Evolutionary conservation across 768 basidiomycete genomes (phyloP), one percentile per base, ranked within the genome.

Genomic region (Rubroboletus pulcherrimus): DNA sequence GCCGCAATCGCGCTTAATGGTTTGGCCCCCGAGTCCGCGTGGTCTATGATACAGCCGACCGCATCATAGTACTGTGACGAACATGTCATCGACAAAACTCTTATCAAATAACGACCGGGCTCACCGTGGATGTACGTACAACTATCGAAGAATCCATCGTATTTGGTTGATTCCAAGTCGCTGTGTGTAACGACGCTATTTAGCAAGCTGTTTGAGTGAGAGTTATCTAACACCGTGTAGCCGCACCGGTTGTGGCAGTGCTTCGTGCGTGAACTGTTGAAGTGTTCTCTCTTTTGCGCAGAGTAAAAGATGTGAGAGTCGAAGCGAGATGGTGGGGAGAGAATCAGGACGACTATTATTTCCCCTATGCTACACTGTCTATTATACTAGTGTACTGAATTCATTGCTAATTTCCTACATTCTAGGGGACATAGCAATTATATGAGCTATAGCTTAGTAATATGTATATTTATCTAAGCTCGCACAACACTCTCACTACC

Each of bases 1-100:
- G 44, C 19, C 19, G 49, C 40, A 7, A 59, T 31, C 15, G 50
- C 58, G 21, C 58, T 59, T 12, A 15, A 33, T 30, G 21, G 34
- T 26, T 17, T 46, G 6, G 42, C 10, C 4, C 21, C 29, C 38
- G 15, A 30, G 17, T 44, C 43, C 17, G 26, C 2, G 17, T 6
- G 17, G 43, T 44, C 8, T 5, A 44, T n/a, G 15, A 41, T 41
- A 21, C 21, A 14, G 15, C 42, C 15, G 9, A 29, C 26, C 9
- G 4, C 43, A 29, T 10, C 9, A 26, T 29, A 2, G 4, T 4
- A 26, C 42, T 43, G 15, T 12, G 44, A 45, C 9, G 3, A 30
- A 7, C 10, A 6, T 17, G 30, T 46, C 6, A 46, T 30, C 19
- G 17, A 31, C 7, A 19, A n/a, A 46, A 19, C 30, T 2, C n/a